Evolutionary conservation across 192 early-diverging fungal species (phyloP).

Genomic region (Podila minutissima): DNA sequence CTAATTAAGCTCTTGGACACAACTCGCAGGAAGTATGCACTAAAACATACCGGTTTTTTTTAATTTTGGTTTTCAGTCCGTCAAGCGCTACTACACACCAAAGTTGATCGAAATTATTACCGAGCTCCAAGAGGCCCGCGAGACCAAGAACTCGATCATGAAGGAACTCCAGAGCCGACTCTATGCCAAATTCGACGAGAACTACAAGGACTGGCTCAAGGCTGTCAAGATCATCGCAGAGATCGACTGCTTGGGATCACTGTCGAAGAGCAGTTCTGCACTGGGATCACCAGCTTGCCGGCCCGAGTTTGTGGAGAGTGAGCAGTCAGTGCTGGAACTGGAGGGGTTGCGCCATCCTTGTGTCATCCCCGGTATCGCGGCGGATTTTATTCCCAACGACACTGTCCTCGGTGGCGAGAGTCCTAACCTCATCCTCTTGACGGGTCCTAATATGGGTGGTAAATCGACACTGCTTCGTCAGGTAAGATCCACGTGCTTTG

Average conservation of each 20-base stretch:
- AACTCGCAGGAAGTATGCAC: too few relatives aligned
- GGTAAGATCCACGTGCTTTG: constrained; percentile 34
- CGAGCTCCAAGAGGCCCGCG: constrained; percentile 81
- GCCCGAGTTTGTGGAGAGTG: constrained; percentile 82
- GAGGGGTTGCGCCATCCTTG: constrained; percentile 96
- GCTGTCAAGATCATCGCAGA: constrained; percentile 83
- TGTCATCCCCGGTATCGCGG: constrained; percentile 68
- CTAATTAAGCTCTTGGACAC: too few relatives aligned
- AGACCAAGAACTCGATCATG: constrained; percentile 79
- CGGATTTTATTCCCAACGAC: constrained; percentile 97
- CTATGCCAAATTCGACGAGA: constrained; percentile 86
- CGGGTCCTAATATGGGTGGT: constrained; percentile 99
- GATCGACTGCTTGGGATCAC: constrained; percentile 85
- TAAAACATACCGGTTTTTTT: too few relatives aligned
- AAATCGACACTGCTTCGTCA: constrained; percentile 97
- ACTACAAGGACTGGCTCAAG: constrained; percentile 75
- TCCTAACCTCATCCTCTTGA: constrained; percentile 86
- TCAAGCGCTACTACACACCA: constrained; percentile 87
- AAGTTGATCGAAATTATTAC: constrained; percentile 71
- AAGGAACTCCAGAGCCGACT: constrained; percentile 77
- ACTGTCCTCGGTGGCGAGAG: constrained; percentile 74
- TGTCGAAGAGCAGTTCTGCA: constrained; percentile 70
- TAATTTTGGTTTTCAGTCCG: constrained; percentile 53
- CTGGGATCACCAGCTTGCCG: constrained; percentile 87
- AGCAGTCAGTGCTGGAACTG: constrained; percentile 77